Base-by-base conservation (phyloP, 1,284 basidiomycete genomes). In the Paramarasmius palmivorus region DNA sequence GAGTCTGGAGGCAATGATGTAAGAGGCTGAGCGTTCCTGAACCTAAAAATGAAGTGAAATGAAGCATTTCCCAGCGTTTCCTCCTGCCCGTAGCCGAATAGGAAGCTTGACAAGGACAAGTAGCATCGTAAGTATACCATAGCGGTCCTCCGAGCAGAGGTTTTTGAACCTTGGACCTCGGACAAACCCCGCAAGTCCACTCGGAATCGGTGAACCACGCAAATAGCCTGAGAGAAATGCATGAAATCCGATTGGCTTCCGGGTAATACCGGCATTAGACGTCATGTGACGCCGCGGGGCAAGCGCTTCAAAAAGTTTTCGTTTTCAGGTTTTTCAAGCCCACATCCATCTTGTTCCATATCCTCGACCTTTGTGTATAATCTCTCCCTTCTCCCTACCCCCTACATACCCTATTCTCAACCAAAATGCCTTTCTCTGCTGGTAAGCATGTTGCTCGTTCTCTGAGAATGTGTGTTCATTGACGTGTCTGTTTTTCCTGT, bases 401-500 rank as follows among this genome's bases (percentile, higher is more conserved):
- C 49, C 38, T 55, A 37, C 38, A 15, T 32, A 40, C 42, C 44
- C 26, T 48, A 53, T 47, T 52, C 29, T 51, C 41, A 48, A 61
- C 60, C 59, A 64, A 69, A 67, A 77, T 79, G 77, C 65, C 69
- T 65, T 78, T 64, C 68, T 53, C 72, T 66, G 53, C 70, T 63
- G 77, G 76, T 78, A 10, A 51, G 65, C 57, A n/a, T 38, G 20
- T 19, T 15, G 22, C 26, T 12, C 39, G 6, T n/a, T 38, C 20
- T 20, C 15, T 25, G 19, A 34, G 25, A 50, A 10, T 41, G n/a
- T 23, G 32, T 12, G 22, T n/a, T 35, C n/a, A 17, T 32, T 22
- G 41, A 40, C 49, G 20, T 53, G 22, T 47, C 29, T 14, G n/a
- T n/a, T n/a, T 29, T 14, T 49, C 19, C 10, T 2, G 10, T 51